Percentiles rank a stretch among this genome's conserved stretches.
phyloP scores from a whole-genome alignment of 1,139 yeast species.

The Taphrina pruni region DNA sequence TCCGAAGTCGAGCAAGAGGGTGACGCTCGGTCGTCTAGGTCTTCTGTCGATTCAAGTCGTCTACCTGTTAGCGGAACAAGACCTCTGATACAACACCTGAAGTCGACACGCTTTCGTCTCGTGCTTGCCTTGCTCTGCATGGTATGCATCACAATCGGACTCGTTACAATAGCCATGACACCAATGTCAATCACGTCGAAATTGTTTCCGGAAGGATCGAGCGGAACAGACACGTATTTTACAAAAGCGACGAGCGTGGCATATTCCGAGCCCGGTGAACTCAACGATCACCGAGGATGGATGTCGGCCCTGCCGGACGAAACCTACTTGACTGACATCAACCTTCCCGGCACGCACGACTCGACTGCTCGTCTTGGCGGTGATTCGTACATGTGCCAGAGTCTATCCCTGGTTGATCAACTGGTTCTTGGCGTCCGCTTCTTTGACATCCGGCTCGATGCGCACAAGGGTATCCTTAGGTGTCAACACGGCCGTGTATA shows the following conservation, averaged over 20 bases:
- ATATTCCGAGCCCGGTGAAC: not conserved
- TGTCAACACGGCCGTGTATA: constrained; percentile 38
- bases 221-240: constrained; percentile 4
- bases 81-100: not conserved
- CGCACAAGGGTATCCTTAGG: constrained; percentile 7
- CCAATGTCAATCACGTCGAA: constrained; percentile 1
- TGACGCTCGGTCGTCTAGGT: not conserved
- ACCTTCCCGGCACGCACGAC: constrained; percentile 34
- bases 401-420: constrained; percentile 28
- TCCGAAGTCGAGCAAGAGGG: not conserved
- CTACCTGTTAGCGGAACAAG: not conserved
- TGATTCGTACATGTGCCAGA: constrained; percentile 31
- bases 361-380: constrained; percentile 36
- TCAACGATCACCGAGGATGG: constrained; percentile 13
- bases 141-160: not conserved
- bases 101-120: constrained; percentile 5
- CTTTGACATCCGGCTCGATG: constrained; percentile 29
- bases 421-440: constrained; percentile 29
- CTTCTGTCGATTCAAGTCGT: not conserved
- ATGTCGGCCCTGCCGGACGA: constrained; percentile 19
- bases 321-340: constrained; percentile 23
- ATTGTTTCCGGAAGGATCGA: constrained; percentile 4
- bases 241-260: not conserved
- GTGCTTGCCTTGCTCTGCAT: not conserved
- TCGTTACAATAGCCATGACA: constrained; percentile 2